Conservation (phyloP, 2,329 filamentous ascomycete species). For the Elsinoe ampelina region DNA sequence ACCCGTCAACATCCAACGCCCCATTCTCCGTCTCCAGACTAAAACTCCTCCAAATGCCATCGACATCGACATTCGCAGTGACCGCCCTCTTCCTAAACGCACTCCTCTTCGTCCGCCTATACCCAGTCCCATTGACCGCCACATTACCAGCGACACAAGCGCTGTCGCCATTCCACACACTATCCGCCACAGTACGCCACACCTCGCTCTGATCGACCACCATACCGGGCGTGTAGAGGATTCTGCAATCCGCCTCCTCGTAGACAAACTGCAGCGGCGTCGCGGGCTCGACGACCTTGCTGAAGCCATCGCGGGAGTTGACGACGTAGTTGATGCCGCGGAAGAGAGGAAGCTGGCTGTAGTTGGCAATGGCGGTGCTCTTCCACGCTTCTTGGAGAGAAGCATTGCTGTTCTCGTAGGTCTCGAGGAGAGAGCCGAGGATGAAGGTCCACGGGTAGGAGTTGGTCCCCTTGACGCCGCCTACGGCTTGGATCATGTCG, state of each 20-base stretch:
- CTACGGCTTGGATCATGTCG: slow-evolving; percentile 36
- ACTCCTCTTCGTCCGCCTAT: neutral
- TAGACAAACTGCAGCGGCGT: slow-evolving; percentile 41
- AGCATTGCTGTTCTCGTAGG: slow-evolving; percentile 19
- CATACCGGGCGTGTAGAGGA: slow-evolving; percentile 45
- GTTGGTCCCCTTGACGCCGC: slow-evolving; percentile 37
- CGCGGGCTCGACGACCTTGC: slow-evolving; percentile 29
- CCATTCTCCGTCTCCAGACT: slow-evolving; percentile 8
- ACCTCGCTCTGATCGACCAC: slow-evolving; percentile 37
- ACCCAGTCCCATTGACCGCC: slow-evolving; percentile 9
- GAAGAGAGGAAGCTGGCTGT: slow-evolving; percentile 22
- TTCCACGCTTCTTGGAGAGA: slow-evolving; percentile 19
- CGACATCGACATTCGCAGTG: neutral
- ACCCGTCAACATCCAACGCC: slow-evolving; percentile 1
- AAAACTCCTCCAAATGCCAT: slow-evolving; percentile 10
- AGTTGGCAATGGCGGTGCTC: slow-evolving; percentile 22
- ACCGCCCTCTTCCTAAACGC: slow-evolving; percentile 8
- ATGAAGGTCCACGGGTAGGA: slow-evolving; percentile 21
- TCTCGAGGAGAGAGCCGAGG: slow-evolving; percentile 16
- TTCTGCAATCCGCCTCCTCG: slow-evolving; percentile 42
- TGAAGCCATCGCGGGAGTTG: slow-evolving; percentile 26
- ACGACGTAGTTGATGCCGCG: slow-evolving; percentile 21
- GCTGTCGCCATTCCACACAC: slow-evolving; percentile 23
- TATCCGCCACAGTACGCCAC: slow-evolving; percentile 36
- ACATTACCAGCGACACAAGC: slow-evolving; percentile 26